Base-by-base conservation (phyloP, 2,329 filamentous ascomycete species). In the Epichloe brachyelytri region DNA sequence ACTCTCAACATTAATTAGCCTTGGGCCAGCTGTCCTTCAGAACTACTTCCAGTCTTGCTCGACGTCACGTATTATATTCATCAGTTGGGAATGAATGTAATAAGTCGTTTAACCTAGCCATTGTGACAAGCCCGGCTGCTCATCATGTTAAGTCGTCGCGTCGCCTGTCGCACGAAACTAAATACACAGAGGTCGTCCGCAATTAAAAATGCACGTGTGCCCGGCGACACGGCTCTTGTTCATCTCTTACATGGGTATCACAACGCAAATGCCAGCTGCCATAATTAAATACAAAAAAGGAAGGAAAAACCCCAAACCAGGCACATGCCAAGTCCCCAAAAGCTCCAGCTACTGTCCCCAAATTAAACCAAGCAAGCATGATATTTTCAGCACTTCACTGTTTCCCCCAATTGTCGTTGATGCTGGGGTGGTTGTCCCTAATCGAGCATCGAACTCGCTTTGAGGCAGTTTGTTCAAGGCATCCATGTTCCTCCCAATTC, bases 401-500 rank as follows among this genome's bases (percentile, higher is more conserved):
- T 14, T 14, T 38, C 33, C 15, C 15, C 15, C 19, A n/a, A 12
- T 33, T 12, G 15, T 26, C 33, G n/a, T 19, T 15, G n/a, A 26
- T 4, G 33, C n/a, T 34, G 46, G 5, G 4, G 14, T 22, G n/a
- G 12, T 22, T 6, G 22, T 36, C n/a, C 4, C 20, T 20, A 46
- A 30, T 36, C 40, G 41, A 14, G 36, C 48, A 17, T 49, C 30
- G 43, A 69, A 65, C 3, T 63, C 58, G 1, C 36, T 39, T n/a
- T 60, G 56, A 0, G 59, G 40, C 5, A 68, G 51, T 17, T 49
- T 53, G 43, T 62, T 56, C 39, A 68, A 57, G 6, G 51, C 53
- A 3, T 60, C 43, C 2, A 64, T 39, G 1, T 65, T 60, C 10
- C 22, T 45, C 37, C 50, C 3, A 71, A 50, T 4, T 62, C 62